phyloP scores from a whole-genome alignment of 2,329 filamentous ascomycete genomes.

The Biscogniauxia marginata region DNA sequence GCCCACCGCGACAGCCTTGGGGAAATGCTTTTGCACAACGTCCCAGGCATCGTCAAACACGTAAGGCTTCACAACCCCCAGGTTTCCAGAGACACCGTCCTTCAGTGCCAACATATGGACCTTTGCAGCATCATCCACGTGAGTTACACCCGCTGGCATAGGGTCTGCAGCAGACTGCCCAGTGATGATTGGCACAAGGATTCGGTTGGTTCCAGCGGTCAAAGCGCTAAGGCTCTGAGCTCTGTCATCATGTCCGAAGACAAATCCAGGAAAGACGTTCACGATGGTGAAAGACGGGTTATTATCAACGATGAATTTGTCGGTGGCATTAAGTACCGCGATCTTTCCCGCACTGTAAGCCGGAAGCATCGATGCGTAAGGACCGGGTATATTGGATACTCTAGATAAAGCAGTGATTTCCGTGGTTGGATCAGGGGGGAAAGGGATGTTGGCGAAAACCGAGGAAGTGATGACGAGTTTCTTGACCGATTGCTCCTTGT shows the following conservation, averaged over 20 bases:
- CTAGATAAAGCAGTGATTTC: slow-evolving; percentile 8
- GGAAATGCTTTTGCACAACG: slow-evolving; percentile 8
- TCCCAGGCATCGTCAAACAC: slow-evolving; percentile 13
- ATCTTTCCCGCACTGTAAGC: slow-evolving; percentile 14
- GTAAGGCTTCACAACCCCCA: slow-evolving; percentile 5
- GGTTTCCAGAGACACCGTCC: slow-evolving; percentile 6
- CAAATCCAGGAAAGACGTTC: slow-evolving; percentile 12
- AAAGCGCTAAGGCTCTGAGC: slow-evolving; percentile 4
- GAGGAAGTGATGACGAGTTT: slow-evolving; percentile 44
- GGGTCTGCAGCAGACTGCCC: neutral
- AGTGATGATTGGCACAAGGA: slow-evolving; percentile 6
- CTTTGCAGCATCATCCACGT: slow-evolving; percentile 8
- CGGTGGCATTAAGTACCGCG: slow-evolving; percentile 9
- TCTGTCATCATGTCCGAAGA: slow-evolving; percentile 12
- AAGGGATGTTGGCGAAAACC: slow-evolving; percentile 10
- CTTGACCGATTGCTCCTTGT: slow-evolving; percentile 33
- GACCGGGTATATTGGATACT: slow-evolving; percentile 9
- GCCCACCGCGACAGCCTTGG: slow-evolving; percentile 8
- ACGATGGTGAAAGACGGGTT: slow-evolving; percentile 4
- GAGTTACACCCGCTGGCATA: slow-evolving; percentile 5
- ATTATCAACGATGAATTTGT: slow-evolving; percentile 8
- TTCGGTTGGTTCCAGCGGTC: slow-evolving; percentile 3
- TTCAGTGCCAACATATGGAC: slow-evolving; percentile 6
- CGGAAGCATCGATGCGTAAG: slow-evolving; percentile 7
- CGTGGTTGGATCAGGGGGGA: slow-evolving; percentile 5